Evolutionary conservation across 805 yeast species (phyloP), one percentile per base, ranked within the genome.

Genomic region (Candida krabiensis): DNA sequence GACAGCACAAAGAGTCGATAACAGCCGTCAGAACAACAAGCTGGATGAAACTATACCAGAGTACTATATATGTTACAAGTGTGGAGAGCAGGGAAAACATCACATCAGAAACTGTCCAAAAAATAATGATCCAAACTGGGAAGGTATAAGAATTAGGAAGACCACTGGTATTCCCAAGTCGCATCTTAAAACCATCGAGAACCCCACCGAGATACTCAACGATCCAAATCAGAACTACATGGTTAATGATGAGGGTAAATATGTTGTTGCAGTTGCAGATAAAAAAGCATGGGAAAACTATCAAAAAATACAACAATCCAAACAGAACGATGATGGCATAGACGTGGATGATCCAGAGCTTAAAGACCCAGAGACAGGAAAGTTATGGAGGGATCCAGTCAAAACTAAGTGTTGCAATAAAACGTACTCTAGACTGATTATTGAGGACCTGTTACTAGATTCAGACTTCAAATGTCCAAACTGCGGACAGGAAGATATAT

Each of bases 131-230:
- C 96, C 96, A 2, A 86, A 80, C 52, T 89, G 89, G 74, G 98
- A 91, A 57, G 96, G 96, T 14, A 87, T 86, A 56, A 74, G 95
- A 44, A 84, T 93, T 33, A 84, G 86, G 52, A 76, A 95, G 52
- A 90, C 97, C 0, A 93, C 98, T 0, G 99, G 99, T 81, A 93
- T 93, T 56, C 99, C 99, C 2, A 85, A 83, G 62, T 83, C 95
- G 23, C 88, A 88, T 61, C 77, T 93, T 61, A 85, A 88, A 50
- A 83, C 95, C 0, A 80, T 93, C 6, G 86, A 86, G 13, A 86
- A 86, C 56, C 91, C 91, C 19, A 74, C 79, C 0, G 87, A 82
- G 26, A 45, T 51, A 8, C 28, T 78, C 64, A 37, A 73, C 75
- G 55, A 71, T 51, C 69, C 70, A 4, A 71, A 70, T 26, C 67